A percentile compares a stretch with the other conserved stretches of the same genome.
These are phyloP conservation scores for Breviolum minutum DNA, from an alignment of 73 alveolate species.

Conservation along the genomic window DNA sequence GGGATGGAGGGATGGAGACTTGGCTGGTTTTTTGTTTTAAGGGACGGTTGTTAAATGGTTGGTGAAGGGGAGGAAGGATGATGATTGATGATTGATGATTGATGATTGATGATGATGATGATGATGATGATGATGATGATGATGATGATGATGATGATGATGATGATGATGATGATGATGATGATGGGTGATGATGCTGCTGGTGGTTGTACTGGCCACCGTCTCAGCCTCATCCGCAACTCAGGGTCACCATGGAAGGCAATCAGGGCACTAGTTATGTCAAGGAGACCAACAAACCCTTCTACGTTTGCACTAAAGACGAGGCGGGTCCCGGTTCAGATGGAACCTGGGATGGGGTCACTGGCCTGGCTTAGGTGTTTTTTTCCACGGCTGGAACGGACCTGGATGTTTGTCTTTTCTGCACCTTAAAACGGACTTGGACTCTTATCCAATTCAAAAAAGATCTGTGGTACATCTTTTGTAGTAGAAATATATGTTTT, in stretches of 20 bases:
- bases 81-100: not conserved
- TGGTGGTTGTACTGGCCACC: not conserved
- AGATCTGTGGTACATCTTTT: too few species aligned
- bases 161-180: too few species aligned
- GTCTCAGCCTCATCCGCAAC: not conserved
- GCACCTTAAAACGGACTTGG: too few species aligned
- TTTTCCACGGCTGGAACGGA: too few species aligned
- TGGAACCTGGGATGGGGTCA: too few species aligned
- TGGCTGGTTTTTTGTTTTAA: not conserved
- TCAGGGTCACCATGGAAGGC: conserved; percentile 78
- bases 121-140: too few species aligned
- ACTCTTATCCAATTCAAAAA: too few species aligned
- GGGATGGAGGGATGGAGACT: conserved; percentile 57
- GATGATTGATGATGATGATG: not conserved
- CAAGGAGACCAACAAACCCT: conserved; percentile 20
- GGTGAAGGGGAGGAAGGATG: not conserved
- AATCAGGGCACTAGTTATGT: conserved; percentile 79
- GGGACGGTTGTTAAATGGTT: too few species aligned
- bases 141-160: not conserved
- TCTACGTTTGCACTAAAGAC: conserved; percentile 11
- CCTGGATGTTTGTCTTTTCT: too few species aligned
- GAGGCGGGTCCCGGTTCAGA: conserved; percentile 42
- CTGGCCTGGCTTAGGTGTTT: too few species aligned
- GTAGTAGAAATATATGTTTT: too few species aligned
- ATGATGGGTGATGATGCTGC: not conserved